Percentiles rank a stretch among this genome's conserved stretches.
phyloP scores from a whole-genome alignment of 1,284 basidiomycete genomes.

The Marasmius fiardii region DNA sequence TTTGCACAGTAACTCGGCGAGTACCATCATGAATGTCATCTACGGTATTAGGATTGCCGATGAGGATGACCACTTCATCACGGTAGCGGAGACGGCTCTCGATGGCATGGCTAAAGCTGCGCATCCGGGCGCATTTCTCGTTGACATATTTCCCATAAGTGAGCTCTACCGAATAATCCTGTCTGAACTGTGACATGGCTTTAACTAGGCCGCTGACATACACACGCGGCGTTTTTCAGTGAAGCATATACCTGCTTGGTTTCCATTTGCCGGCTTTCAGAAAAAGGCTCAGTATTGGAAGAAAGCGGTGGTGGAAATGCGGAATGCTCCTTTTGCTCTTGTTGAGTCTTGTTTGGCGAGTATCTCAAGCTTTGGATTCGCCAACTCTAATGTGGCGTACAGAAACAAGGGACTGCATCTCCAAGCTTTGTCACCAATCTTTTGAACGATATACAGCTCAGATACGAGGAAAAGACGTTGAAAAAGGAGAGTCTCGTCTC shows the following conservation, averaged over 20 bases:
- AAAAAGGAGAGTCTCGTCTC: background rate
- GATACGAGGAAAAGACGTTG: background rate
- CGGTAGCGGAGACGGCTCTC: constrained; percentile 32
- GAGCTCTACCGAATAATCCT: constrained; percentile 7
- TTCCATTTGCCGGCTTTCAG: constrained; percentile 26
- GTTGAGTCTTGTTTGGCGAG: constrained; percentile 21
- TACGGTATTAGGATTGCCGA: constrained; percentile 33
- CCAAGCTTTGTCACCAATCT: constrained; percentile 14
- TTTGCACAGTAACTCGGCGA: constrained; percentile 34
- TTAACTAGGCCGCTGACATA: too few relatives aligned
- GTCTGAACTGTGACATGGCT: background rate
- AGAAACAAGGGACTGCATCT: constrained; percentile 12
- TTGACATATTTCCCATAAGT: constrained; percentile 31
- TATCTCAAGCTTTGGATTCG: background rate
- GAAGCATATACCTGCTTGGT: constrained; percentile 25
- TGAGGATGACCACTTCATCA: constrained; percentile 30
- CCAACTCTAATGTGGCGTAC: background rate
- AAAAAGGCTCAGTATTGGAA: constrained; percentile 15
- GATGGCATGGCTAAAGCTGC: constrained; percentile 33
- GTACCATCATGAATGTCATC: constrained; percentile 35
- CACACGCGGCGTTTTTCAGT: constrained; percentile 15
- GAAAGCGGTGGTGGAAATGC: constrained; percentile 17
- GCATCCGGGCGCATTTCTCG: constrained; percentile 33
- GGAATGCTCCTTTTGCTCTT: constrained; percentile 19
- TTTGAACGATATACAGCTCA: constrained; percentile 11